phyloP scores from a whole-genome alignment of 306 rosid species.

The Cicer cuneatum region DNA sequence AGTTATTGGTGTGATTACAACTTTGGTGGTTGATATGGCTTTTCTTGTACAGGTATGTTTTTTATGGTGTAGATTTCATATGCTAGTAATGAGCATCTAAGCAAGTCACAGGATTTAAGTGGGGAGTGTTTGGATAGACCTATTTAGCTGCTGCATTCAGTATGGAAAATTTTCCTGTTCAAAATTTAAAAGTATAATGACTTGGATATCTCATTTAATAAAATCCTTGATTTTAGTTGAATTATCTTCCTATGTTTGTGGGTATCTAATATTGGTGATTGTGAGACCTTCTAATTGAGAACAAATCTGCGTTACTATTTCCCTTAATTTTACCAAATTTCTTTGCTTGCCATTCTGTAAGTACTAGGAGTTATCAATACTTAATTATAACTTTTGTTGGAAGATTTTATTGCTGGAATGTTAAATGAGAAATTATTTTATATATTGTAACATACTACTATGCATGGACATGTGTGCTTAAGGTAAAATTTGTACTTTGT shows the following conservation, averaged over 20 bases:
- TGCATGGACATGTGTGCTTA: background rate
- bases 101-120: constrained; percentile 27
- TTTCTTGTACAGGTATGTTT: constrained; percentile 93
- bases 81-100: constrained; percentile 30
- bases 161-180: constrained; percentile 28
- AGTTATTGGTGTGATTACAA: constrained; percentile 91
- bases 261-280: constrained; percentile 25
- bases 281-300: background rate
- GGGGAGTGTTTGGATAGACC: background rate
- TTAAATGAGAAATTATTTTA: background rate
- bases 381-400: constrained; percentile 17
- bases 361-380: constrained; percentile 14
- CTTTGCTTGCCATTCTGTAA: constrained; percentile 2
- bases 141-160: constrained; percentile 19
- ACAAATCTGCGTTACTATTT: background rate
- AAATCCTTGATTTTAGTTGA: constrained; percentile 34
- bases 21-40: constrained; percentile 99
- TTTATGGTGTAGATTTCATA: constrained; percentile 18
- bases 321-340: background rate
- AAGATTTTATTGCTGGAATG: constrained; percentile 2
- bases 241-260: background rate
- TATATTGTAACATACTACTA: background rate
- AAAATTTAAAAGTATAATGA: constrained; percentile 6
- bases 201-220: constrained; percentile 33
- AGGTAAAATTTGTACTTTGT: constrained; percentile 3